phyloP scores from a whole-genome alignment of 2,329 filamentous ascomycete genomes.

The Biscogniauxia marginata region DNA sequence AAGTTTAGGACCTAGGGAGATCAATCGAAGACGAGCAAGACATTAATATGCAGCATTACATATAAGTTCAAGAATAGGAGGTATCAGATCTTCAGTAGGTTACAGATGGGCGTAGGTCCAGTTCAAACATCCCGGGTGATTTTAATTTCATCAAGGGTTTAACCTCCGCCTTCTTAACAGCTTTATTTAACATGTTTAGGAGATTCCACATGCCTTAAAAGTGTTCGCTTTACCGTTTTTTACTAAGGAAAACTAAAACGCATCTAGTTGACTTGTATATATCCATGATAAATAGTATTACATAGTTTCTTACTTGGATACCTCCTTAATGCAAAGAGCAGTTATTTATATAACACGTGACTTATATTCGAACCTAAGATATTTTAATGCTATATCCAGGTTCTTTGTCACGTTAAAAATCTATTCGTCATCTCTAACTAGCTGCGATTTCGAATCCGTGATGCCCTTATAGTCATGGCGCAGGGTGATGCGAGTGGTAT shows the following conservation, averaged over 20 bases:
- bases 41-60: too few relatives aligned
- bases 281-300: conserved; percentile 4
- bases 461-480: not conserved
- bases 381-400: conserved; percentile 1
- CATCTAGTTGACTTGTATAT: not conserved
- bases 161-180: not conserved
- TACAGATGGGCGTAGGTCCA: too few relatives aligned
- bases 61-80: too few relatives aligned
- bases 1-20: too few relatives aligned
- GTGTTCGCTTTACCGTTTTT: not conserved
- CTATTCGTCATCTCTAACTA: not conserved
- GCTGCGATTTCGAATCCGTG: not conserved
- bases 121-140: too few relatives aligned
- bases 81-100: too few relatives aligned
- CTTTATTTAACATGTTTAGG: conserved; percentile 1
- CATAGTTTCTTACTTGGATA: conserved; percentile 3
- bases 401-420: conserved; percentile 1
- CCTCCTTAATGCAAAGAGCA: conserved; percentile 6
- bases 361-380: not conserved
- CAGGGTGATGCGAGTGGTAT: conserved; percentile 3
- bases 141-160: not conserved
- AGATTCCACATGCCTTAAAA: conserved; percentile 6
- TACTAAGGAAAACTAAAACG: conserved; percentile 2
- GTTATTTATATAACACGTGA: conserved; percentile 1
- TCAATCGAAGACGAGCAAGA: too few relatives aligned